These are phyloP conservation scores for Omphalea diandra DNA, from an alignment of 441 rosid genomes.

Conservation along the genomic window DNA sequence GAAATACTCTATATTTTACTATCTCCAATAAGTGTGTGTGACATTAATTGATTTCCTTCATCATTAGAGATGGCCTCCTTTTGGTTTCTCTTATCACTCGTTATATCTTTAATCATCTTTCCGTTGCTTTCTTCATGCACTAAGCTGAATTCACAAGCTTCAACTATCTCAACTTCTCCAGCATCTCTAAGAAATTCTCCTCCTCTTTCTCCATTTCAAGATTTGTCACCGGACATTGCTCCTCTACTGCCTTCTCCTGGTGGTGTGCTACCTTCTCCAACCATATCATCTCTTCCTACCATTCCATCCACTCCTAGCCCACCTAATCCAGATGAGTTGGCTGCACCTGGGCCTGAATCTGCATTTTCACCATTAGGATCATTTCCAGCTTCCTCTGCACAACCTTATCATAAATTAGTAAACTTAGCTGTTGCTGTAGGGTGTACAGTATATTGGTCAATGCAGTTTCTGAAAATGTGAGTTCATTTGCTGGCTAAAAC, in stretches of 20 bases:
- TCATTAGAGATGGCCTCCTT: slow-evolving; percentile 65
- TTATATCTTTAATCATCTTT: slow-evolving; percentile 31
- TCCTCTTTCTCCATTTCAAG: slow-evolving; percentile 38
- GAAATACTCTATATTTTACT: slow-evolving; percentile 11
- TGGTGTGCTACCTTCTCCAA: slow-evolving; percentile 35
- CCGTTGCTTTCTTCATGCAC: slow-evolving; percentile 38
- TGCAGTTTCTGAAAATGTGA: slow-evolving; percentile 29
- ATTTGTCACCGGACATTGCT: slow-evolving; percentile 75
- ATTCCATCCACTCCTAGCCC: slow-evolving; percentile 76
- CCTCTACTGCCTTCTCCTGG: slow-evolving; percentile 78
- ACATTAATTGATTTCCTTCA: slow-evolving; percentile 52
- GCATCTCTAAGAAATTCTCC: slow-evolving; percentile 25
- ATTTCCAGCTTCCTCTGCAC: slow-evolving; percentile 40
- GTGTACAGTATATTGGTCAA: slow-evolving; percentile 28
- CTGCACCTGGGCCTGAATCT: slow-evolving; percentile 39
- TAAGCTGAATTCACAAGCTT: slow-evolving; percentile 25
- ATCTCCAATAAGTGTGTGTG: slow-evolving; percentile 35
- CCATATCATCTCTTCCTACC: slow-evolving; percentile 61
- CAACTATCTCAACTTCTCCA: slow-evolving; percentile 42
- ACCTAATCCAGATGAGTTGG: slow-evolving; percentile 49
- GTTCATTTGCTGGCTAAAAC: too few species aligned
- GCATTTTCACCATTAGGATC: slow-evolving; percentile 50
- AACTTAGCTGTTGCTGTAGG: slow-evolving; percentile 20
- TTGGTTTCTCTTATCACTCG: slow-evolving; percentile 36
- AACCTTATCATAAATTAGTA: slow-evolving; percentile 22